Evolutionary conservation across 768 basidiomycete species (phyloP), one percentile per base, ranked within the genome.

Genomic region (Suillus ampliporus): DNA sequence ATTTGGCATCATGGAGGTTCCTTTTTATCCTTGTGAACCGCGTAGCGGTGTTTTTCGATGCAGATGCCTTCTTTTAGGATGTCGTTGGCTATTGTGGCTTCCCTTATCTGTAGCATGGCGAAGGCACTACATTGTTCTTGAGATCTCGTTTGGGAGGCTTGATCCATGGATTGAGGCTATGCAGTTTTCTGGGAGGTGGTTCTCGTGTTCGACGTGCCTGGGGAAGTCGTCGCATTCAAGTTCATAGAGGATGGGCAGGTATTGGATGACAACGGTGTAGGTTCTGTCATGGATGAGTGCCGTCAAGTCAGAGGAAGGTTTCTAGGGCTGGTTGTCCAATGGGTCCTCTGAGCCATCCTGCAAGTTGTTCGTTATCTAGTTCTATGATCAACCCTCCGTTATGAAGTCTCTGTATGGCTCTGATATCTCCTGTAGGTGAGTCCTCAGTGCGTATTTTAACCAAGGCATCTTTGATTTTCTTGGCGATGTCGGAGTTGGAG

Each of bases 101-200:
- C 48, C 14, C 9, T 38, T 57, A 78, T 65, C 0, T 60, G 61
- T 4, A 77, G 46, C 15, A 76, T 67, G 0, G 69, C 53, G 53
- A 74, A 70, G 2, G 74, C 73, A 0, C 58, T 58, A 1, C 54
- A 48, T 57, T 77, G 78, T 0, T 51, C 53, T 14, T 28, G 23
- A 0, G 19, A 5, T 0, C 71, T 2, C 60, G 31, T 17, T 67
- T 61, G 0, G 61, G 23, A 0, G 71, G 65, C 48, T 77, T 77
- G 28, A 78, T 71, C 68, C 64, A 79, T 13, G 60, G 1, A 69
- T 69, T 9, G 26, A 21, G 0, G 37, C 41, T 1, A 77, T 66
- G 8, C 50, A 31, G 0, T 61, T 53, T 0, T 28, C 1, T 4
- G 23, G 31, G 0, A 73, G 43, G 26, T 50, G 52, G 35, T 65